Conservation (phyloP, 1,284 basidiomycete species). For the Ceratobasidium sp. region DNA sequence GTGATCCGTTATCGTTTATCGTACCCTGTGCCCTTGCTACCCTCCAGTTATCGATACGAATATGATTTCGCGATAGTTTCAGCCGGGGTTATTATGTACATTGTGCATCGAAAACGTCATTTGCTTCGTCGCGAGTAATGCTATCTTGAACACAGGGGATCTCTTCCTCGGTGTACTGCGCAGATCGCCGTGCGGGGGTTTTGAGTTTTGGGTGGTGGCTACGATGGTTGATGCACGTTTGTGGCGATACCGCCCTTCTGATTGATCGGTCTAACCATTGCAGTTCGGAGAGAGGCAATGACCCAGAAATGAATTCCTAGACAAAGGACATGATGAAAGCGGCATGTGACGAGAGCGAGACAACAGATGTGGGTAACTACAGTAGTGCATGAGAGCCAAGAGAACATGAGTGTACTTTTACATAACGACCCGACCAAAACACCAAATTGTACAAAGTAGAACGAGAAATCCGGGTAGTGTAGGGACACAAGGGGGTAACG, state of each 20-base stretch:
- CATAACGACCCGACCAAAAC: conserved; percentile 31
- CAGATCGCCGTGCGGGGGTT: conserved; percentile 31
- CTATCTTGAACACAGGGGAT: background rate
- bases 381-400: conserved; percentile 15
- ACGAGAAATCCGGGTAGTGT: conserved; percentile 7
- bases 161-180: conserved; percentile 1
- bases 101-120: conserved; percentile 15
- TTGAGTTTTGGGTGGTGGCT: conserved; percentile 29
- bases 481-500: conserved; percentile 30
- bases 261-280: conserved; percentile 16
- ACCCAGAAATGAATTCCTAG: conserved; percentile 30
- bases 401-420: conserved; percentile 22
- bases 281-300: conserved; percentile 5
- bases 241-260: conserved; percentile 16
- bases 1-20: conserved; percentile 28
- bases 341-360: conserved; percentile 15
- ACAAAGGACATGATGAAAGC: conserved; percentile 16
- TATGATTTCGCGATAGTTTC: conserved; percentile 24
- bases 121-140: conserved; percentile 1
- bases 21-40: conserved; percentile 10
- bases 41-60: conserved; percentile 16
- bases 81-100: conserved; percentile 19
- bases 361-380: conserved; percentile 10
- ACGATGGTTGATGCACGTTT: background rate
- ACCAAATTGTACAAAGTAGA: conserved; percentile 36